Conservation (phyloP, 2,329 filamentous ascomycete genomes). For the Alternaria sp. region DNA sequence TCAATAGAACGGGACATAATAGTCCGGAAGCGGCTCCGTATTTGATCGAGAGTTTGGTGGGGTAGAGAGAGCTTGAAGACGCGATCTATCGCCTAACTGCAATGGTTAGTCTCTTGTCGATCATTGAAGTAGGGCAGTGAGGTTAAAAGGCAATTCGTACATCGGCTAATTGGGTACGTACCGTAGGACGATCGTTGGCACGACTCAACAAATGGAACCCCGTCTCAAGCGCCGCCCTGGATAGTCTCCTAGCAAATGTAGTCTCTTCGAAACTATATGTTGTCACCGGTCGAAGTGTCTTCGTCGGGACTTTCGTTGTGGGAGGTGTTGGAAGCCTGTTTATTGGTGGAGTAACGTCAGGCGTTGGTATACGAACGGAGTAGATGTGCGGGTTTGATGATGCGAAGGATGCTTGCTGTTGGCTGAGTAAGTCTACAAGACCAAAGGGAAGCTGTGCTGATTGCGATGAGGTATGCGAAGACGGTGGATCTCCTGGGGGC, state of each 20-base stretch:
- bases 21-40: slow-evolving; percentile 51
- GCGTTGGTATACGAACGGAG: slow-evolving; percentile 35
- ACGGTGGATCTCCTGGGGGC: slow-evolving; percentile 1
- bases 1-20: slow-evolving; percentile 50
- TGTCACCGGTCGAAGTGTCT: slow-evolving; percentile 49
- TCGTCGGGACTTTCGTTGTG: slow-evolving; percentile 37
- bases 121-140: background rate
- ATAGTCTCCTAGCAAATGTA: slow-evolving; percentile 75
- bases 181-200: slow-evolving; percentile 31
- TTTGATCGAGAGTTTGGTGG: slow-evolving; percentile 57
- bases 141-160: background rate
- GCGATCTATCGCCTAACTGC: slow-evolving; percentile 47
- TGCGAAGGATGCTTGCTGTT: slow-evolving; percentile 26
- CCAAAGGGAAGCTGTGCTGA: slow-evolving; percentile 40
- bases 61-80: slow-evolving; percentile 75
- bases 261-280: slow-evolving; percentile 70
- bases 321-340: slow-evolving; percentile 36
- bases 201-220: slow-evolving; percentile 68
- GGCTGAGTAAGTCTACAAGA: slow-evolving; percentile 35
- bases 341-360: slow-evolving; percentile 36
- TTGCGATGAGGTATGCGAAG: slow-evolving; percentile 10
- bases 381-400: slow-evolving; percentile 29
- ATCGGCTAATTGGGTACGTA: slow-evolving; percentile 9
- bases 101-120: background rate
- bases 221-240: slow-evolving; percentile 70